phyloP scores from a whole-genome alignment of 352 stramenopile genomes.

The Globisporangium parvum region DNA sequence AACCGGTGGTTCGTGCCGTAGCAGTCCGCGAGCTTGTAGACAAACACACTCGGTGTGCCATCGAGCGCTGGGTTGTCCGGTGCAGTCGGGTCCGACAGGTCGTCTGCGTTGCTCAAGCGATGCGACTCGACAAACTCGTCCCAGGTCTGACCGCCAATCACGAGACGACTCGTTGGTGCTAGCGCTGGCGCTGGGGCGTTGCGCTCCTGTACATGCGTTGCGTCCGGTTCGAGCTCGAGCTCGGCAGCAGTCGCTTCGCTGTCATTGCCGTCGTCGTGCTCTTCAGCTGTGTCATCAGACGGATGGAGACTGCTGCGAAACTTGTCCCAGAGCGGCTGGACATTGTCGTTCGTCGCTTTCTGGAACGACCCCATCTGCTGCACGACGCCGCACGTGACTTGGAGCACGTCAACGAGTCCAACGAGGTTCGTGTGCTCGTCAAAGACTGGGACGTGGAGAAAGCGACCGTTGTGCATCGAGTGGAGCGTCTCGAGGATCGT shows the following conservation, averaged over 20 bases:
- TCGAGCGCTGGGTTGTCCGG: conserved; percentile 20
- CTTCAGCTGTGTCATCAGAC: conserved; percentile 23
- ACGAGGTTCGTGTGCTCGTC: conserved; percentile 86
- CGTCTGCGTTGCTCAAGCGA: conserved; percentile 10
- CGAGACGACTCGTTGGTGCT: conserved; percentile 11
- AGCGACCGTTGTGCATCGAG: conserved; percentile 96
- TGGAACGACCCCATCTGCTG: conserved; percentile 83
- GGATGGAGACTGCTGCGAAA: conserved; percentile 52
- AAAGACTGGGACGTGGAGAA: conserved; percentile 95
- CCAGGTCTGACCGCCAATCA: conserved; percentile 38
- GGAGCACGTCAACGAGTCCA: conserved; percentile 95
- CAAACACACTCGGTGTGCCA: conserved; percentile 48
- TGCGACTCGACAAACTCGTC: conserved; percentile 37
- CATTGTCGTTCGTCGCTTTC: conserved; percentile 50
- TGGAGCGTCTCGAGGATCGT: conserved; percentile 96
- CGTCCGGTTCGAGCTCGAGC: not conserved
- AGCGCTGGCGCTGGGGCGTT: not conserved
- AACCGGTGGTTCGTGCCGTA: conserved; percentile 83
- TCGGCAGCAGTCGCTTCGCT: conserved; percentile 3
- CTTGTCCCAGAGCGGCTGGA: conserved; percentile 73
- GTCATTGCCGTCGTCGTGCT: conserved; percentile 21
- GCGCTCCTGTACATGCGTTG: not conserved
- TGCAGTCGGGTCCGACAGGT: conserved; percentile 22
- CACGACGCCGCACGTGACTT: conserved; percentile 87
- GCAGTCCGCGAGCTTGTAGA: conserved; percentile 80